Conservation (phyloP, 257 asterid genomes). For the Solanum sejunctum region DNA sequence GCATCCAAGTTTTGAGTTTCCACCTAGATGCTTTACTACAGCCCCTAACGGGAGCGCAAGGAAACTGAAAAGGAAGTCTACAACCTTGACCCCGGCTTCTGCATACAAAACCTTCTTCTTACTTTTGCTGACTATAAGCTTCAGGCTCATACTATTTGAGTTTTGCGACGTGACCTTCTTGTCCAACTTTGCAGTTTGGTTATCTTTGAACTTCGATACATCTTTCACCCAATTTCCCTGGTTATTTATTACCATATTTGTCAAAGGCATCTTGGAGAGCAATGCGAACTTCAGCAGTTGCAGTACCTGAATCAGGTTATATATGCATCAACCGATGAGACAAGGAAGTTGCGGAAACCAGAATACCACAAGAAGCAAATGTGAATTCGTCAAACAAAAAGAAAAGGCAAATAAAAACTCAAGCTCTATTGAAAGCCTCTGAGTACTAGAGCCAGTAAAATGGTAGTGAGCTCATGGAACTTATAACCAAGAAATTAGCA, state of each 20-base stretch:
- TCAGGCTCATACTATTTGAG: slow-evolving; percentile 1
- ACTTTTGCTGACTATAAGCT: slow-evolving; percentile 2
- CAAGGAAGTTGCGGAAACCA: background rate
- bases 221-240: background rate
- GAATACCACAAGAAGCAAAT: background rate
- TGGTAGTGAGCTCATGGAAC: background rate
- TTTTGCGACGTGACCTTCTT: background rate
- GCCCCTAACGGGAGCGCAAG: background rate
- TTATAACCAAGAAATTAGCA: background rate
- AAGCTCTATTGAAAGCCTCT: too few species aligned
- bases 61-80: slow-evolving; percentile 6
- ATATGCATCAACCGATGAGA: background rate
- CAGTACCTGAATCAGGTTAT: background rate
- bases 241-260: background rate
- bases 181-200: background rate
- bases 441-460: too few species aligned
- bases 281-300: background rate
- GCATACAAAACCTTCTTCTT: background rate
- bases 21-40: background rate
- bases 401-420: background rate
- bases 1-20: background rate
- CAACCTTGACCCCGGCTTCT: background rate
- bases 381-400: background rate
- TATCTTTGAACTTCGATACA: background rate
- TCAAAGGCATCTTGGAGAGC: background rate